These are phyloP conservation scores for Myochromella boudieri DNA, from an alignment of 768 basidiomycete genomes.

Conservation along the genomic window DNA sequence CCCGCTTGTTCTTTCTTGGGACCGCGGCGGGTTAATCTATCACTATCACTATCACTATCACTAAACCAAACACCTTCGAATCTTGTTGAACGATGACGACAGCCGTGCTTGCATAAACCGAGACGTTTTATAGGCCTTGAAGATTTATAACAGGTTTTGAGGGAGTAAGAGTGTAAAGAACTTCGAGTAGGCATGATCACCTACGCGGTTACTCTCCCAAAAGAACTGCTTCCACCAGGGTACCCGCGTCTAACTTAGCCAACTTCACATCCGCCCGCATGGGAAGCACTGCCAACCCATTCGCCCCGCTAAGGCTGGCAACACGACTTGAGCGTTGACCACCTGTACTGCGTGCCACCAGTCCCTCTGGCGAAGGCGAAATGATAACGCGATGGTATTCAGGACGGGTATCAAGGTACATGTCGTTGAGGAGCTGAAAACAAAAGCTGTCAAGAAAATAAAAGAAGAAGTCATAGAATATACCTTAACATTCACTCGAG, in stretches of 20 bases:
- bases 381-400: conserved; percentile 85
- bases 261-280: conserved; percentile 30
- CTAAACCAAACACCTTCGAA: too few relatives aligned
- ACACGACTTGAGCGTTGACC: conserved; percentile 85
- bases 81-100: too few relatives aligned
- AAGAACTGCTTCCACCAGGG: conserved; percentile 56
- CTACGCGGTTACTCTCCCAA: conserved; percentile 54
- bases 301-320: conserved; percentile 78
- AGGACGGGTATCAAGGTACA: conserved; percentile 70
- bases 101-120: too few relatives aligned
- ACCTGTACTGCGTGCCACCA: conserved; percentile 78
- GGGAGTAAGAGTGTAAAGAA: too few relatives aligned
- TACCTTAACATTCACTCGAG: conserved; percentile 65
- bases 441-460: background rate
- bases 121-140: too few relatives aligned
- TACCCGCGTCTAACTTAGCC: conserved; percentile 50
- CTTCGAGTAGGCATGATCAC: too few relatives aligned
- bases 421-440: conserved; percentile 52
- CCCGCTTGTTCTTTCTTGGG: too few relatives aligned
- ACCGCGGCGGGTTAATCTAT: too few relatives aligned
- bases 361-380: conserved; percentile 38
- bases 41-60: too few relatives aligned
- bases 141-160: too few relatives aligned
- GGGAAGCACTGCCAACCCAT: conserved; percentile 75
- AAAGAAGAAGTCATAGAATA: conserved; percentile 15